These are phyloP conservation scores for Musa balbisiana DNA, from an alignment of 202 grass and related monocot species.

Conservation along the genomic window DNA sequence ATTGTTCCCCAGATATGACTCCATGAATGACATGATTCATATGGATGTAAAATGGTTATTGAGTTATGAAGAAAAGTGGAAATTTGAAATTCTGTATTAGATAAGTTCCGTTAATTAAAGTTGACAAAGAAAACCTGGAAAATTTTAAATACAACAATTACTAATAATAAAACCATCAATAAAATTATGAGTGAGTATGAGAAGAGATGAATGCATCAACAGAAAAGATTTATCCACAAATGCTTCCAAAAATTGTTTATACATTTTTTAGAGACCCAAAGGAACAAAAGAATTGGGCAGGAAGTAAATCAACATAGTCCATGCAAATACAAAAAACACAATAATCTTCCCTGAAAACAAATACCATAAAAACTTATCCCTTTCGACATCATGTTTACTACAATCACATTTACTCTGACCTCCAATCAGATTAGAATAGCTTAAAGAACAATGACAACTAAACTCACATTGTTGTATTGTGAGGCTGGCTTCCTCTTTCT, in stretches of 20 bases:
- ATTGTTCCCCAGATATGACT: too few relatives aligned
- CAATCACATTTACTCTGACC: not conserved
- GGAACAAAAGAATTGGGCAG: too few relatives aligned
- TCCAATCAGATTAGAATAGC: not conserved
- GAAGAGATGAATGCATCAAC: not conserved
- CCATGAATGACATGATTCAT: too few relatives aligned
- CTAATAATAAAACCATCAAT: not conserved
- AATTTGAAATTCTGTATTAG: too few relatives aligned
- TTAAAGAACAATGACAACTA: not conserved
- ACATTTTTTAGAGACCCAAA: not conserved
- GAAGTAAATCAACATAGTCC: too few relatives aligned
- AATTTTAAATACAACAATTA: not conserved
- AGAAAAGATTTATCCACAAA: not conserved
- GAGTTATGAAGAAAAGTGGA: too few relatives aligned
- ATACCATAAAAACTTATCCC: not conserved
- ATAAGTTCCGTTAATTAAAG: not conserved
- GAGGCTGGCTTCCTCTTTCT: slow-evolving; percentile 54
- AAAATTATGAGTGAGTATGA: too few relatives aligned
- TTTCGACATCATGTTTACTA: not conserved
- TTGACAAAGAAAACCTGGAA: not conserved
- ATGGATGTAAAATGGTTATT: too few relatives aligned
- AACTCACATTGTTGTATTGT: slow-evolving; percentile 80
- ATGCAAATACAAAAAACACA: not conserved
- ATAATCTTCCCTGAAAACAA: not conserved
- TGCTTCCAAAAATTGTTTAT: not conserved